Evolutionary conservation across 768 basidiomycete species (phyloP).

Genomic region (Hypholoma sublateritium): DNA sequence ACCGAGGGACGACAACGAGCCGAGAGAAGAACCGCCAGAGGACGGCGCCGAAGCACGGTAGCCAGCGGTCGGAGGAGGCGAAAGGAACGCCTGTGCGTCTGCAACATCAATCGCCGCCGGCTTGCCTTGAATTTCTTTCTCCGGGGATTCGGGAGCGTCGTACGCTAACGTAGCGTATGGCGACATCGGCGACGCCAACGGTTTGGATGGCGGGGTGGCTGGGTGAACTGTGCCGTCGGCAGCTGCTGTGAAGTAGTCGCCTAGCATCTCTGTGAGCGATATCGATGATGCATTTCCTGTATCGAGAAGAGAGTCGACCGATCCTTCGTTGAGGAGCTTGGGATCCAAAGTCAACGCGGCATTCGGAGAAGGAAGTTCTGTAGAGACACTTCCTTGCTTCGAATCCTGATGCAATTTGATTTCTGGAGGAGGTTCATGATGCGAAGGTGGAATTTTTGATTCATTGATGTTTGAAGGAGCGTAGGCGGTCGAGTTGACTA

Average conservation of each 20-base stretch:
- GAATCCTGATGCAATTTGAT: too few relatives aligned
- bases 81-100: slow-evolving; percentile 20
- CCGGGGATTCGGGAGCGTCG: slow-evolving; percentile 15
- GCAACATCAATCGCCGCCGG: slow-evolving; percentile 14
- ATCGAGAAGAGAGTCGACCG: background rate
- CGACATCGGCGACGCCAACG: slow-evolving; percentile 10
- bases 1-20: slow-evolving; percentile 17
- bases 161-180: slow-evolving; percentile 20
- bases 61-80: slow-evolving; percentile 19
- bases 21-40: slow-evolving; percentile 17
- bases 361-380: slow-evolving; percentile 5
- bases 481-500: background rate
- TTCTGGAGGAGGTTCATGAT: background rate
- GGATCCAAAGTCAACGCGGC: slow-evolving; percentile 8
- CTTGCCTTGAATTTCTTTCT: background rate
- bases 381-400: background rate
- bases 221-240: background rate
- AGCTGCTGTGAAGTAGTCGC: slow-evolving; percentile 10
- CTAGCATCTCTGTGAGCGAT: slow-evolving; percentile 16
- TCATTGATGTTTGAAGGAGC: background rate
- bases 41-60: slow-evolving; percentile 11
- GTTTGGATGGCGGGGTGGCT: slow-evolving; percentile 8
- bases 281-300: slow-evolving; percentile 3
- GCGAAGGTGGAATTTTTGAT: background rate
- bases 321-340: background rate